Percentiles rank a stretch among this genome's conserved stretches.
These are phyloP conservation scores for Penicillium paradoxum DNA, from an alignment of 495 filamentous ascomycete species.

Conservation along the genomic window DNA sequence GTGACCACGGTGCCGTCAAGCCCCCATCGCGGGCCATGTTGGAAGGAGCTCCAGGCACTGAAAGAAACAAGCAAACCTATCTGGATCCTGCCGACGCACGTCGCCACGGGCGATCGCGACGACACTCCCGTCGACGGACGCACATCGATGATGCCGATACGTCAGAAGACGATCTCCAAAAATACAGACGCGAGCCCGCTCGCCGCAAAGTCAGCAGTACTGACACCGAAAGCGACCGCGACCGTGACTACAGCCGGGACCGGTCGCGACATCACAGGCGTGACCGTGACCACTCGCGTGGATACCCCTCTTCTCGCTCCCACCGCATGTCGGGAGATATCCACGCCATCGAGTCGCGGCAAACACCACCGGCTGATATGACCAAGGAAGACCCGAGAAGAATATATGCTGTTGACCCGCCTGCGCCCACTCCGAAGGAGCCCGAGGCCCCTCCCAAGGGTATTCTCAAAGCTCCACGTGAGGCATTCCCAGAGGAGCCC, in stretches of 20 bases:
- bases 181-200: conserved; percentile 30
- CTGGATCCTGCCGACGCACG: conserved; percentile 17
- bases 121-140: conserved; percentile 26
- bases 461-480: conserved; percentile 66
- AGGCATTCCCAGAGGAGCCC: conserved; percentile 74
- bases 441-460: conserved; percentile 52
- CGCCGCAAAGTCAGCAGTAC: conserved; percentile 24
- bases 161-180: conserved; percentile 37
- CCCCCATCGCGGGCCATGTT: conserved; percentile 13
- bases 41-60: conserved; percentile 2
- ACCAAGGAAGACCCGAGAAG: conserved; percentile 25
- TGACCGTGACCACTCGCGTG: conserved; percentile 6
- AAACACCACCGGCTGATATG: conserved; percentile 9
- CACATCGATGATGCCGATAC: conserved; percentile 31
- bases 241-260: conserved; percentile 13
- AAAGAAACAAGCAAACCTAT: conserved; percentile 16
- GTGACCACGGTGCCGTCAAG: conserved; percentile 8
- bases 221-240: conserved; percentile 19
- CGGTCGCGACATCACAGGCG: conserved; percentile 11
- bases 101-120: conserved; percentile 26
- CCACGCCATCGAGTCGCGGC: conserved; percentile 9
- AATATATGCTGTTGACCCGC: conserved; percentile 27
- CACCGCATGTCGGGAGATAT: conserved; percentile 18
- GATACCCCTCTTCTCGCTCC: conserved; percentile 25
- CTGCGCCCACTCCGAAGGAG: conserved; percentile 24